phyloP scores from a whole-genome alignment of 352 stramenopile species.

The Globisporangium irregulare region DNA sequence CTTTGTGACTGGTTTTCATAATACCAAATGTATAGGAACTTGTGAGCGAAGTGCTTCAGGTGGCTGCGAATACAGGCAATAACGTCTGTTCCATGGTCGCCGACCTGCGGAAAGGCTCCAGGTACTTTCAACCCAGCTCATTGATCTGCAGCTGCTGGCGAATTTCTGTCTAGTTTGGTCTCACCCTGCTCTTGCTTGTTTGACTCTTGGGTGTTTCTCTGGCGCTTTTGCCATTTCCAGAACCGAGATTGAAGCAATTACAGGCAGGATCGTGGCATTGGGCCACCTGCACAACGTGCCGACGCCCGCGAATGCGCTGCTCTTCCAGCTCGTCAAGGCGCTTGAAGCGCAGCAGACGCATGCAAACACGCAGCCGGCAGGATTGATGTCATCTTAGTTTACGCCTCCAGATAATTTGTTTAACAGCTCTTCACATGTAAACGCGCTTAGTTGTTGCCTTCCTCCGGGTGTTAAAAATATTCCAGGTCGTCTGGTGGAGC shows the following conservation, averaged over 20 bases:
- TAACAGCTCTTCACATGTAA: too few species aligned
- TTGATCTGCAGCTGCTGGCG: background rate
- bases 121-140: conserved; percentile 21
- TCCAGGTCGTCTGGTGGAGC: too few species aligned
- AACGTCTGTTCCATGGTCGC: conserved; percentile 80
- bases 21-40: conserved; percentile 34
- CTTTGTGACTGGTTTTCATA: background rate
- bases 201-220: background rate
- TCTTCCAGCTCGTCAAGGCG: conserved; percentile 54
- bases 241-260: conserved; percentile 79
- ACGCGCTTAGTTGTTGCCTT: too few species aligned
- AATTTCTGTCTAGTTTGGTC: background rate
- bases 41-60: conserved; percentile 45
- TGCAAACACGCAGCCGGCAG: background rate
- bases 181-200: background rate
- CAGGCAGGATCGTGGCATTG: conserved; percentile 47
- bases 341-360: conserved; percentile 33
- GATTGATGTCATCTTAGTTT: background rate
- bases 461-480: too few species aligned
- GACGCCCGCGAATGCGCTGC: conserved; percentile 62
- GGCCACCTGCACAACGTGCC: conserved; percentile 41
- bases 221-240: conserved; percentile 16
- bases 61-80: conserved; percentile 44
- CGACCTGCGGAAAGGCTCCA: conserved; percentile 59
- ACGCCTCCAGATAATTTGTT: background rate